Percentiles rank a stretch among this genome's conserved stretches.
Conservation (phyloP, 2,329 filamentous ascomycete genomes). For the Biscogniauxia sp. region DNA sequence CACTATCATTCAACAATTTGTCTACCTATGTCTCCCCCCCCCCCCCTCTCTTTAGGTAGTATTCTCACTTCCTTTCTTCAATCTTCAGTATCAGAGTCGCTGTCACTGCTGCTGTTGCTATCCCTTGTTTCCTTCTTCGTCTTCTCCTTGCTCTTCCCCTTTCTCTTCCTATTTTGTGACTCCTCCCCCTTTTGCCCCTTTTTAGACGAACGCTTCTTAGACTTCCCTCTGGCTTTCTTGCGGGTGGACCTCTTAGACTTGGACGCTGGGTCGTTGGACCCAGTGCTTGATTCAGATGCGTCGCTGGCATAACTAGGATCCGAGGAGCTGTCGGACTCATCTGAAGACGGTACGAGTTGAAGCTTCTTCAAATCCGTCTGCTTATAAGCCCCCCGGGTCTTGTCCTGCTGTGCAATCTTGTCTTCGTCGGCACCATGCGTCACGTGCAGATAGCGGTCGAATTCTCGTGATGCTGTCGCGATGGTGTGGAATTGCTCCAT, state of each 20-base stretch:
- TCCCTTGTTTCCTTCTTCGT: slow-evolving; percentile 6
- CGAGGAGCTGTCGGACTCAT: slow-evolving; percentile 2
- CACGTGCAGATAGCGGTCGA: slow-evolving; percentile 10
- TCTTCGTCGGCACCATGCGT: slow-evolving; percentile 14
- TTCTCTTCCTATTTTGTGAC: slow-evolving; percentile 4
- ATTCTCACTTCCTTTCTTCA: too few species aligned
- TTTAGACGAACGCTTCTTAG: slow-evolving; percentile 2
- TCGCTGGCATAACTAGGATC: neutral
- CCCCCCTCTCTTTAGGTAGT: too few species aligned
- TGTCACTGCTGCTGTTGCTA: neutral
- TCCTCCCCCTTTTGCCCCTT: slow-evolving; percentile 10
- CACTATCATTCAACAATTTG: neutral
- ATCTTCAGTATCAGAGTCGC: slow-evolving; percentile 5
- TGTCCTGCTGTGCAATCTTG: slow-evolving; percentile 10
- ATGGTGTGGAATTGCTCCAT: slow-evolving; percentile 11
- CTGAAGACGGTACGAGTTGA: neutral
- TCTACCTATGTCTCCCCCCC: neutral
- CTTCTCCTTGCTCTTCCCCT: slow-evolving; percentile 4
- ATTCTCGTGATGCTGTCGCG: slow-evolving; percentile 9
- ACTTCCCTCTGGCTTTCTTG: neutral
- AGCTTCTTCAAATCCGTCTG: slow-evolving; percentile 3
- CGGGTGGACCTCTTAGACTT: neutral
- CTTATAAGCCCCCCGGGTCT: slow-evolving; percentile 4
- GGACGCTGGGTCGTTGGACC: slow-evolving; percentile 1
- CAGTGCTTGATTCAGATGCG: neutral